phyloP scores from a whole-genome alignment of 805 yeast species.

The Yamadazyma takamatsuzukensis region DNA sequence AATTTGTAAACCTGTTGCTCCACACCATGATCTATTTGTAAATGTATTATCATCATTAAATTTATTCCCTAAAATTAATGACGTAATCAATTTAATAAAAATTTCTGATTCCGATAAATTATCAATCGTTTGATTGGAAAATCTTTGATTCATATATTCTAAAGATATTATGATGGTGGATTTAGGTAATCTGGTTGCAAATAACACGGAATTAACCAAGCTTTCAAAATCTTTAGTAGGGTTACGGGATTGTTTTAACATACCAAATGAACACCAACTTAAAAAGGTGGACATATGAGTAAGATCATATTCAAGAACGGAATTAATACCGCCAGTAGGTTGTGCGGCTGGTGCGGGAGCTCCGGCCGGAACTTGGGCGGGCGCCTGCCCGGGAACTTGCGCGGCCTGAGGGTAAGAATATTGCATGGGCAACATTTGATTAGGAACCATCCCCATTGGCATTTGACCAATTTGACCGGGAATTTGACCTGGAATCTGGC shows the following conservation, averaged over 20 bases:
- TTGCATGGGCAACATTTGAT: slow-evolving; percentile 1
- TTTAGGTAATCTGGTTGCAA: slow-evolving; percentile 85
- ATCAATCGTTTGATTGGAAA: slow-evolving; percentile 21
- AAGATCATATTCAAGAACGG: slow-evolving; percentile 76
- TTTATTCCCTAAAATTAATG: slow-evolving; percentile 84
- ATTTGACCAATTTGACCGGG: slow-evolving; percentile 1
- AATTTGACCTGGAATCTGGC: background rate
- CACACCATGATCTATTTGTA: slow-evolving; percentile 92
- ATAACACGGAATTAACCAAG: slow-evolving; percentile 63
- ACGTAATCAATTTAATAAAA: slow-evolving; percentile 58
- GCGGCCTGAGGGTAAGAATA: slow-evolving; percentile 1
- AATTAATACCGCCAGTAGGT: slow-evolving; percentile 67
- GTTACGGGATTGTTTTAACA: slow-evolving; percentile 49
- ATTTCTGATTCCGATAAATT: slow-evolving; percentile 30
- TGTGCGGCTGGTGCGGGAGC: slow-evolving; percentile 5
- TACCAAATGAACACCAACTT: slow-evolving; percentile 67
- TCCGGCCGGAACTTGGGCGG: slow-evolving; percentile 7
- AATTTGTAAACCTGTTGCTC: slow-evolving; percentile 82
- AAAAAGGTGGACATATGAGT: slow-evolving; percentile 76
- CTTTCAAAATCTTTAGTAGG: slow-evolving; percentile 52
- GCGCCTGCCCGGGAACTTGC: slow-evolving; percentile 9
- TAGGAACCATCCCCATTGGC: slow-evolving; percentile 2
- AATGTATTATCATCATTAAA: slow-evolving; percentile 96
- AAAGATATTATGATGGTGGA: slow-evolving; percentile 77
- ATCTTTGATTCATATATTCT: slow-evolving; percentile 70